Percentiles rank a stretch among this genome's conserved stretches.
Conservation (phyloP, 2,329 filamentous ascomycete species). For the Pseudogymnoascus destructans region DNA sequence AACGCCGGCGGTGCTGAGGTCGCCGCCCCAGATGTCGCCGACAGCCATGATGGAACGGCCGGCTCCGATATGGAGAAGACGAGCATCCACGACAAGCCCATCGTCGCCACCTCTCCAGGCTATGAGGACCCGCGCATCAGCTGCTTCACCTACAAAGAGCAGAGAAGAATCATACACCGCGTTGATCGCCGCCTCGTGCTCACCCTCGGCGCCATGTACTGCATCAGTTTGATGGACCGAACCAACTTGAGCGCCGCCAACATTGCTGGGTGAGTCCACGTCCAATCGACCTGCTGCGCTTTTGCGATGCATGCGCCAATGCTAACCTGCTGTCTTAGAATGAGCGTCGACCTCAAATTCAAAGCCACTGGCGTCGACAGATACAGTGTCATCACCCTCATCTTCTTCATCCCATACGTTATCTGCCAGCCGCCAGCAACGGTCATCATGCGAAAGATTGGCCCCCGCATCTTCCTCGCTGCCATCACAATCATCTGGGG, state of each 20-base stretch:
- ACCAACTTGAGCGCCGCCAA: constrained; percentile 59
- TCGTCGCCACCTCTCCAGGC: background rate
- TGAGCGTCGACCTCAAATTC: background rate
- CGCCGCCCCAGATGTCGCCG: background rate
- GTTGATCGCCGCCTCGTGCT: constrained; percentile 53
- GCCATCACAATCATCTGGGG: constrained; percentile 35
- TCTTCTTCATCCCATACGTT: constrained; percentile 65
- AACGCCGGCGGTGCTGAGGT: background rate
- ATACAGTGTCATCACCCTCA: constrained; percentile 49
- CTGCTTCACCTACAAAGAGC: constrained; percentile 44
- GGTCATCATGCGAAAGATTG: constrained; percentile 52
- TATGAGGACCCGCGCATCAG: constrained; percentile 13
- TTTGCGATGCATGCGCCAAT: background rate
- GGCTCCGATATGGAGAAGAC: constrained; percentile 2
- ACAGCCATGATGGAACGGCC: background rate
- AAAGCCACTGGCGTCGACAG: background rate
- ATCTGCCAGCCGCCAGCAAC: constrained; percentile 61
- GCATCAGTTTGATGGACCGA: constrained; percentile 62
- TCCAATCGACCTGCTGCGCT: background rate
- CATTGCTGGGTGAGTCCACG: constrained; percentile 42
- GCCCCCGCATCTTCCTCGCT: constrained; percentile 44
- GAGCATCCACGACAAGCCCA: background rate
- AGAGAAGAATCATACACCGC: constrained; percentile 53
- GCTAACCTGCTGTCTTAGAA: background rate
- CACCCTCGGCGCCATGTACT: constrained; percentile 55